phyloP scores from a whole-genome alignment of 2,329 filamentous ascomycete species.

The Monilinia vaccinii-corymbosi region DNA sequence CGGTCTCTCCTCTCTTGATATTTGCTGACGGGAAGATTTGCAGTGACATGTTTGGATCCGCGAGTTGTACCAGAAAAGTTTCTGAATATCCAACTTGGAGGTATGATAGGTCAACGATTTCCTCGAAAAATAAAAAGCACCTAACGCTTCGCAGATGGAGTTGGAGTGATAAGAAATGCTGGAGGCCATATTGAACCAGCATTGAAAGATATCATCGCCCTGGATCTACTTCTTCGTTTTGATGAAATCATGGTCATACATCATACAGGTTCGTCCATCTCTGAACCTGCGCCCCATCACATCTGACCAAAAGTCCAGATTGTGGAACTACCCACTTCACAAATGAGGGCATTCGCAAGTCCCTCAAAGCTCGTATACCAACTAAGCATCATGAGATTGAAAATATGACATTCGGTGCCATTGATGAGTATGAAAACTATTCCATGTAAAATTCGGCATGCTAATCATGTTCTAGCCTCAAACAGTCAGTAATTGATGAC shows the following conservation, averaged over 20 bases:
- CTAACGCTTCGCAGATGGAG: slow-evolving; percentile 10
- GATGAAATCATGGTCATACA: slow-evolving; percentile 25
- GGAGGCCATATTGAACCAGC: slow-evolving; percentile 20
- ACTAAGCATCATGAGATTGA: slow-evolving; percentile 18
- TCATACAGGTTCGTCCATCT: slow-evolving; percentile 21
- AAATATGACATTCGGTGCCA: slow-evolving; percentile 21
- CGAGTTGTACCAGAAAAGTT: slow-evolving; percentile 9
- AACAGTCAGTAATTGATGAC: slow-evolving; percentile 23
- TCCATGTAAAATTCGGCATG: background rate
- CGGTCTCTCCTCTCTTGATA: background rate
- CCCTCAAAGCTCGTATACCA: slow-evolving; percentile 17
- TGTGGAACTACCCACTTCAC: slow-evolving; percentile 21
- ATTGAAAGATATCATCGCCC: slow-evolving; percentile 19
- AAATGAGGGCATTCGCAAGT: slow-evolving; percentile 17
- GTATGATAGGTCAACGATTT: background rate
- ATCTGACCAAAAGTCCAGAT: slow-evolving; percentile 7
- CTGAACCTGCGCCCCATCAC: background rate
- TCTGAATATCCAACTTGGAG: slow-evolving; percentile 9
- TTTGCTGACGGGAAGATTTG: background rate
- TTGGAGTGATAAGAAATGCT: slow-evolving; percentile 20
- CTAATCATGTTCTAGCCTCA: slow-evolving; percentile 5
- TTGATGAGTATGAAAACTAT: slow-evolving; percentile 18
- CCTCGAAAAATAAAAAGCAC: background rate
- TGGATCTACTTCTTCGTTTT: slow-evolving; percentile 19
- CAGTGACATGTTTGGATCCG: slow-evolving; percentile 12